Base-by-base conservation (phyloP, 2,329 filamentous ascomycete genomes). In the Ustilaginoidea virens region DNA sequence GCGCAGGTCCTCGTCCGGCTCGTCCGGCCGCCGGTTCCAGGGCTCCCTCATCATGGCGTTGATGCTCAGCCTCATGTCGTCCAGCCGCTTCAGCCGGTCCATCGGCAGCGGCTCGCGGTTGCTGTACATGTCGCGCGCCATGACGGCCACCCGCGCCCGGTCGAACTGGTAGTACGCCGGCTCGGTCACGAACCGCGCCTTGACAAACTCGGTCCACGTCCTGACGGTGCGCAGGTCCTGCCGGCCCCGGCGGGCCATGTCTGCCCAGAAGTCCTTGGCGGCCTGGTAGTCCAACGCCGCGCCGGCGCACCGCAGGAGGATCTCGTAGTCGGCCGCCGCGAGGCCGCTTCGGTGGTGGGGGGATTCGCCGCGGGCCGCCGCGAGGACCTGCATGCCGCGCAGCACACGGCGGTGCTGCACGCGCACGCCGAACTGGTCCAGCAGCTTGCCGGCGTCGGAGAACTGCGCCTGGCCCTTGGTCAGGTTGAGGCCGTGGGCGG, bases 401-500 rank as follows among this genome's bases (percentile, higher is more conserved):
- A 65, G 41, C 7, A 65, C 39, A 4, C 33, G 34, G 5, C 43
- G 33, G 39, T 65, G 59, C 5, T 60, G 40, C 4, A 36, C 41
- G n/a, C 63, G 57, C 5, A 63, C 44, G 10, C 65, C 66, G 32
- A 51, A 61, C 5, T 45, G 33, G 36, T 69, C 55, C 3, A 65
- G 36, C 8, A 51, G 37, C 3, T 43, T 37, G 5, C 46, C 42
- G 22, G 58, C 37, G 17, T 55, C 46, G 1, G 57, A 56, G 30
- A 51, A 47, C 17, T 56, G 45, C 5, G 47, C 52, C 42, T 55
- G 63, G 39, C 47, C 61, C 10, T 40, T 32, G 4, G 49, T 39
- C 29, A 67, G 47, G 11, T 43, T 36, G 12, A 61, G 35, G 11
- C 57, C 53, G 20, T 60, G 44, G 8, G 53, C 51, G 4, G 58